Conservation (phyloP, 148 eudicot species). For the Persicaria tinctoria region DNA sequence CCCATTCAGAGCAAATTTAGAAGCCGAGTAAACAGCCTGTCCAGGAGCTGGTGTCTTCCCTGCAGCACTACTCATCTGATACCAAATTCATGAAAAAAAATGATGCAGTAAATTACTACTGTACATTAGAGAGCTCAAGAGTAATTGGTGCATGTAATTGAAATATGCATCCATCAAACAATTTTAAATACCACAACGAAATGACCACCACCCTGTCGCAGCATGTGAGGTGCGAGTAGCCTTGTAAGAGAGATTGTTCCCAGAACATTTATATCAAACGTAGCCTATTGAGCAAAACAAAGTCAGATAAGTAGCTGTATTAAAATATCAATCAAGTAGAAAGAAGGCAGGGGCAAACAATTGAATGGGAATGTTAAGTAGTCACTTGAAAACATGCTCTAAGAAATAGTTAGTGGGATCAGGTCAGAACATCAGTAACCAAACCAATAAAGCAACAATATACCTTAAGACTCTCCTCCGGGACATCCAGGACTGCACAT, state of each 20-base stretch:
- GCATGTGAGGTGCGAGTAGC: constrained; percentile 72
- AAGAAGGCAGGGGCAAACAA: background rate
- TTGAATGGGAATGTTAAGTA: background rate
- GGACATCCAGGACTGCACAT: constrained; percentile 59
- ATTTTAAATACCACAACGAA: constrained; percentile 77
- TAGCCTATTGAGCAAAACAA: constrained; percentile 48
- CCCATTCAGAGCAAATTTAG: constrained; percentile 87
- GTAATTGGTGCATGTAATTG: background rate
- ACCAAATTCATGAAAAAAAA: constrained; percentile 9
- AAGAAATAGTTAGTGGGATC: background rate
- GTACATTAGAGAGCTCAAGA: background rate
- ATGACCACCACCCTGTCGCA: constrained; percentile 78
- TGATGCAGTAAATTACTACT: background rate
- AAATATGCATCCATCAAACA: background rate
- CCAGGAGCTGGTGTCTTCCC: constrained; percentile 96
- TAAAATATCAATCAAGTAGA: background rate
- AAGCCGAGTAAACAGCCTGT: constrained; percentile 86
- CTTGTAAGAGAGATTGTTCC: constrained; percentile 93
- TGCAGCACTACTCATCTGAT: constrained; percentile 98
- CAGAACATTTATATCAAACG: constrained; percentile 64
- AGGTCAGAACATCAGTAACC: background rate
- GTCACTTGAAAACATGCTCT: background rate
- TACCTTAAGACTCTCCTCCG: constrained; percentile 86
- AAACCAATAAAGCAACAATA: background rate
- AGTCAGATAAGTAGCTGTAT: background rate